phyloP scores from a whole-genome alignment of 169 alveolate species.

The Plasmodium ovale region DNA sequence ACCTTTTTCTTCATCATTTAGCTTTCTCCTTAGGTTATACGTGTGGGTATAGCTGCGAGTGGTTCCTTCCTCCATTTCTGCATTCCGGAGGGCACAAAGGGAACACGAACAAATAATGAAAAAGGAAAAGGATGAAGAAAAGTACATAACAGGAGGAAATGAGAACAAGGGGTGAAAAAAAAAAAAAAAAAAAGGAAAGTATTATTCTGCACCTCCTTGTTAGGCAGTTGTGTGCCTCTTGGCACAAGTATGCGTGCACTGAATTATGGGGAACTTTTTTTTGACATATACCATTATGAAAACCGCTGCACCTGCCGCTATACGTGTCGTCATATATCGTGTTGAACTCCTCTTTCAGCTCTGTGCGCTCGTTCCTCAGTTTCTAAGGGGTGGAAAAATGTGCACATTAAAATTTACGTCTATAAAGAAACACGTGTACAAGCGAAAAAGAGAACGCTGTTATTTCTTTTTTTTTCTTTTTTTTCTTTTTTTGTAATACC shows the following conservation, averaged over 20 bases:
- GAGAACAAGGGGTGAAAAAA: too few relatives aligned
- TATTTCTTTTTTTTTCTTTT: neutral
- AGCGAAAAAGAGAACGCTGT: neutral
- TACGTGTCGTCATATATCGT: conserved; percentile 13
- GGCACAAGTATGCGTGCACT: neutral
- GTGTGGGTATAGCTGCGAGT: conserved; percentile 34
- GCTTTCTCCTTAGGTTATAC: conserved; percentile 43
- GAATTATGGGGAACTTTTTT: neutral
- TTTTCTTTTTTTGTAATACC: conserved; percentile 16
- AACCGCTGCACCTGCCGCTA: conserved; percentile 2
- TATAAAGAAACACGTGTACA: neutral
- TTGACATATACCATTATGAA: neutral
- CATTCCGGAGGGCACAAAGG: neutral
- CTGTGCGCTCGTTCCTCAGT: conserved; percentile 30
- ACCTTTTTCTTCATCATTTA: conserved; percentile 47
- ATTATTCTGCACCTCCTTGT: neutral
- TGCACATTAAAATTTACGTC: neutral
- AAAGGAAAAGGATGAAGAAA: neutral
- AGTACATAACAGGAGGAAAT: too few relatives aligned
- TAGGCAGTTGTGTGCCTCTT: neutral
- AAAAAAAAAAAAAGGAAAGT: neutral
- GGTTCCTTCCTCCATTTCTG: conserved; percentile 8
- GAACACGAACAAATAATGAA: neutral
- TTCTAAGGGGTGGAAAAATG: conserved; percentile 1
- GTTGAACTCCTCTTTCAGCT: conserved; percentile 39